Base-by-base conservation (phyloP, 257 asterid genomes). In the Avicennia marina region DNA sequence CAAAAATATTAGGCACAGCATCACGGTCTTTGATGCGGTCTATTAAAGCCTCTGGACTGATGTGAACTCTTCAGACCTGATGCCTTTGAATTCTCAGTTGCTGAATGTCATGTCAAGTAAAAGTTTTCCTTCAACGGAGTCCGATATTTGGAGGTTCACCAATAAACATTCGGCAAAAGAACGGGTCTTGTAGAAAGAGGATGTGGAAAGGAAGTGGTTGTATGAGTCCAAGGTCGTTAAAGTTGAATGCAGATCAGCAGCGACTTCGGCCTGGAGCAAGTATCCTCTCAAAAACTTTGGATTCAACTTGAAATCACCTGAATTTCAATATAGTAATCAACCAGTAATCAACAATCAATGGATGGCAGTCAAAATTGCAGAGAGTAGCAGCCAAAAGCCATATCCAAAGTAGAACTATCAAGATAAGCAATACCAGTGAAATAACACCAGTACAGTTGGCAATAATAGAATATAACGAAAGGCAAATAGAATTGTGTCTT, bases 21-120 rank as follows among this genome's bases (percentile, higher is more conserved):
- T 85, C 48, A 59, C 73, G 31, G 78, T 70, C 0, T 77, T 87
- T 6, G 86, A 77, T 63, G 78, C 70, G 15, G 70, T 79, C 0
- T 50, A 63, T 18, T 77, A 77, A 65, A 75, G 79, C 66, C 58
- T 90, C 12, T 81, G 94, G 94, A 85, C 90, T 52, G 84, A 79
- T 59, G 78, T 85, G 20, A 81, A 75, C 60, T 71, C 87, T 25
- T 81, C 90, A 0, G 90, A 81, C 71, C 36, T 85, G 7, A 65
- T 85, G 72, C 71, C 78, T 29, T 45, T 84, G 77, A 78, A 41
- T 16, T 74, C 85, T 1, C 83, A 81, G 56, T 72, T 81, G 86
- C 64, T 84, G 47, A 71, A 59, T 42, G 66, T 42, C 6, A 12
- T 54, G 12, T 70, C 78, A 0, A 66, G 71, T 24, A 57, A 58